Evolutionary conservation across 208 protist species (phyloP), one percentile per base, ranked within the genome.

Genomic region (Spongospora subterranea): DNA sequence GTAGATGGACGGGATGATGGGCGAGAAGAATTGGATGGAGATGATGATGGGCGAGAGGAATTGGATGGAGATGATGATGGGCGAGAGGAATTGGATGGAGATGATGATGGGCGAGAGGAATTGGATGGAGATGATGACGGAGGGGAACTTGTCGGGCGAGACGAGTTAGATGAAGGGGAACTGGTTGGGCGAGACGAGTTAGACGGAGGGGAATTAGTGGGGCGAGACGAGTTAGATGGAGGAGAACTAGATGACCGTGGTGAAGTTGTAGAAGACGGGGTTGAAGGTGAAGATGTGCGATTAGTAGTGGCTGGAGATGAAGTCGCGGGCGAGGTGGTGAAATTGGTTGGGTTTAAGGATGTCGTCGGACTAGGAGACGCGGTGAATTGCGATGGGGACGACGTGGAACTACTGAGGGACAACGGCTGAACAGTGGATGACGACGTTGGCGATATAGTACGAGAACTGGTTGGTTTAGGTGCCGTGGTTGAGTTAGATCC

Each of bases 281-380:
- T 32, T 65, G 54, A 32, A 65, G 54, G 54, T 32, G 54, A 17
- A 17, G 54, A 29, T 29, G 54, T 65, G 29, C 20, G 20, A 29
- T 65, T 65, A 65, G 54, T 32, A 32, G 54, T 29, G 17, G 54
- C 20, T 29, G 54, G 20, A 17, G 29, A 29, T 29, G 54, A 65
- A 65, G 54, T 17, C 54, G 54, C 54, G 54, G 54, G 54, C 54
- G 54, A n/a, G n/a, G n/a, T n/a, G n/a, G n/a, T n/a, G n/a, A n/a
- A n/a, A n/a, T n/a, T n/a, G n/a, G n/a, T n/a, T n/a, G n/a, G n/a
- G n/a, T n/a, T n/a, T n/a, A n/a, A n/a, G n/a, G n/a, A n/a, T n/a
- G n/a, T n/a, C n/a, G n/a, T n/a, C n/a, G n/a, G n/a, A n/a, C n/a
- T n/a, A n/a, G n/a, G n/a, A n/a, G n/a, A n/a, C n/a, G n/a, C n/a